Conservation (phyloP, 2,329 filamentous ascomycete genomes). For the Trichoderma koningii region DNA sequence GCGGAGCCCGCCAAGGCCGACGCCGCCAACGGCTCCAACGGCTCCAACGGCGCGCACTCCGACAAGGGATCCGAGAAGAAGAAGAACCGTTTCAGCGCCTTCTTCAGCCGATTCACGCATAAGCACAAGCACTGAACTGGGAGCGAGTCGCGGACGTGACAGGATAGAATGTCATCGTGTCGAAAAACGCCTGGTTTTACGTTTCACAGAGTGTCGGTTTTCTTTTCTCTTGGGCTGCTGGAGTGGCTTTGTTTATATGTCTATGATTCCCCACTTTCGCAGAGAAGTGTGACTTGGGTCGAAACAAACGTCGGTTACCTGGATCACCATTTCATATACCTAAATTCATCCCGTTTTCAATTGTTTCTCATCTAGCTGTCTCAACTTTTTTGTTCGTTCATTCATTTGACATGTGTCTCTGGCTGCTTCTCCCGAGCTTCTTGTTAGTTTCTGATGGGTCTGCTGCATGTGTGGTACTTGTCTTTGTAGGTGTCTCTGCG, state of each 20-base stretch:
- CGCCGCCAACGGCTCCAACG: slow-evolving; percentile 32
- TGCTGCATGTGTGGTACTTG: background rate
- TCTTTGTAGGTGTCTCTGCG: background rate
- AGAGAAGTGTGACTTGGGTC: slow-evolving; percentile 38
- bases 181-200: slow-evolving; percentile 19
- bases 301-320: slow-evolving; percentile 36
- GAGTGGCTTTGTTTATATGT: slow-evolving; percentile 40
- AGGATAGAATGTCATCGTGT: slow-evolving; percentile 26
- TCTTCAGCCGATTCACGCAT: slow-evolving; percentile 57
- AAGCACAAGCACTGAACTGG: slow-evolving; percentile 47
- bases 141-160: background rate
- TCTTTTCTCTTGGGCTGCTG: slow-evolving; percentile 38
- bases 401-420: slow-evolving; percentile 15
- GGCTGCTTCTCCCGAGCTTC: background rate
- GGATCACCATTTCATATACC: slow-evolving; percentile 40
- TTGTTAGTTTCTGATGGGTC: background rate
- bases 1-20: slow-evolving; percentile 30
- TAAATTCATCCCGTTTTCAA: slow-evolving; percentile 38
- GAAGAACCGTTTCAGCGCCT: slow-evolving; percentile 64
- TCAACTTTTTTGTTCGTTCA: background rate
- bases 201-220: slow-evolving; percentile 32
- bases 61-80: slow-evolving; percentile 50
- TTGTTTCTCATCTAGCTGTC: slow-evolving; percentile 8
- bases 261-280: slow-evolving; percentile 45
- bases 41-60: slow-evolving; percentile 28